Base-by-base conservation (phyloP, 345 rosid species). In the Viola odorata region DNA sequence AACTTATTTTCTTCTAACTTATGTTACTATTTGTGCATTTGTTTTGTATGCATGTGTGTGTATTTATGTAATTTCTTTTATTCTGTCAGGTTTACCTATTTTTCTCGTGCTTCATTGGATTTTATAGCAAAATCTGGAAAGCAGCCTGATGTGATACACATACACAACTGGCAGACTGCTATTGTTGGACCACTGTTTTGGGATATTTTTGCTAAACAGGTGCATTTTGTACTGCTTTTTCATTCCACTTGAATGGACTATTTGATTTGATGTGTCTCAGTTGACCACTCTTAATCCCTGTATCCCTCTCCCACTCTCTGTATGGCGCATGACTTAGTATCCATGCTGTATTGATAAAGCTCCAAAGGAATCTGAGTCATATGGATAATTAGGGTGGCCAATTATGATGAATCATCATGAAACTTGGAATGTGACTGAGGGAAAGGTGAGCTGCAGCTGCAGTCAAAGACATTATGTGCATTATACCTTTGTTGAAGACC, bases 61-160 rank as follows among this genome's bases (percentile, higher is more conserved):
- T 5, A n/a, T n/a, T n/a, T n/a, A 5, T 51, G 36, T 59, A 69
- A 41, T 58, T 56, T 41, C 12, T 41, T 68, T 57, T 59, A 55
- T 66, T 40, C 64, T 57, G 64, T 70, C 81, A 89, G 96, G 69
- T 87, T 89, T 68, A 50, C 81, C 58, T 89, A 89, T 77, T 87
- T 87, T 78, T 87, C 95, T 74, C 96, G 95, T 68, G 91, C 96
- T 71, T 81, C 90, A 12, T 68, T 89, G 84, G 96, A 89, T 70
- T 85, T 80, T 68, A 77, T 89, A 65, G 80, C 80, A 64, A 87
- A 87, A 80, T 81, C 88, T 62, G 89, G 91, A 66, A 89, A 89
- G 78, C 83, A 61, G 75, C 96, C 96, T 61, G 96, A 89, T 85
- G 83, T 89, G 38, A 68, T 89, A 39, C 96, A 89, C 72, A 79